phyloP scores from a whole-genome alignment of 148 eudicot genomes.

The Euryodendron excelsum region DNA sequence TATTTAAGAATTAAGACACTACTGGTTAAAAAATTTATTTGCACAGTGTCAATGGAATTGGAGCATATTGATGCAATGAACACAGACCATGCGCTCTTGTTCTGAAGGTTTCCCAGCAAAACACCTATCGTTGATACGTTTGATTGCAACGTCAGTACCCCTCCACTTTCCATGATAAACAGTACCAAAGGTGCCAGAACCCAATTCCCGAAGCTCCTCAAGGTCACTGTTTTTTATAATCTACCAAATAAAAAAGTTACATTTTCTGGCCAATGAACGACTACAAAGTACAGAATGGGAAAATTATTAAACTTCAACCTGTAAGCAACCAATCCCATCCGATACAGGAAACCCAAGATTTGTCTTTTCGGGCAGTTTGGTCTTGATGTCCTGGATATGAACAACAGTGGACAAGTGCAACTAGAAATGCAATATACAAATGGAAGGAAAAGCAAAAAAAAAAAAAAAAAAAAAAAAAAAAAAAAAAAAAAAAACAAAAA shows the following conservation, averaged over 20 bases:
- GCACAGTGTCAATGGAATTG: not conserved
- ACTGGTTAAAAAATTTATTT: slow-evolving; percentile 6
- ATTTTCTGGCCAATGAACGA: not conserved
- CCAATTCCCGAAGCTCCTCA: slow-evolving; percentile 87
- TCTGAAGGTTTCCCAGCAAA: slow-evolving; percentile 92
- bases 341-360: slow-evolving; percentile 73
- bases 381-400: slow-evolving; percentile 52
- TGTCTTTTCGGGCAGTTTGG: slow-evolving; percentile 58
- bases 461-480: no score
- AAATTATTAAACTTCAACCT: slow-evolving; percentile 46
- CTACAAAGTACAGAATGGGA: not conserved
- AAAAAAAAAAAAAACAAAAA: no score
- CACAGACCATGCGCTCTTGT: slow-evolving; percentile 82
- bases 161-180: slow-evolving; percentile 99
- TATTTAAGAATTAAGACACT: not conserved
- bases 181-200: slow-evolving; percentile 96
- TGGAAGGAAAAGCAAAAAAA: not conserved
- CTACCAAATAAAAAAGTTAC: slow-evolving; percentile 31
- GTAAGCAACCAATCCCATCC: slow-evolving; percentile 69
- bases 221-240: slow-evolving; percentile 84
- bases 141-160: slow-evolving; percentile 95
- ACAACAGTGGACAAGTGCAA: not conserved
- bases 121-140: slow-evolving; percentile 85
- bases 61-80: not conserved
- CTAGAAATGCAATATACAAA: not conserved